Conservation (phyloP, 345 rosid species). For the Camelina neglecta region DNA sequence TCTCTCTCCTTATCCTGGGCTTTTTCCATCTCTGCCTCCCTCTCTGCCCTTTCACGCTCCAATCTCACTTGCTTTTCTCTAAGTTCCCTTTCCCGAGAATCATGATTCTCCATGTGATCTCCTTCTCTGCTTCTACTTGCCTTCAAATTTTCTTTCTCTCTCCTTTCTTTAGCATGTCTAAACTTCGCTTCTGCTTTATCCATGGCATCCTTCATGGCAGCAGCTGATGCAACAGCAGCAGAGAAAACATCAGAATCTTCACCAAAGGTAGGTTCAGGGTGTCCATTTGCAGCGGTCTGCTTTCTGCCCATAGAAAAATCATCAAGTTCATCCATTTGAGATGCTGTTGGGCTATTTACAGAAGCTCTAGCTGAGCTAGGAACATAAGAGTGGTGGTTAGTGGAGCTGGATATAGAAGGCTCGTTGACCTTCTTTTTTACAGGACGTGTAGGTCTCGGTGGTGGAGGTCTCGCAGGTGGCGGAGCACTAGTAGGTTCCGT, state of each 20-base stretch:
- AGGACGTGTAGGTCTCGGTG: constrained; percentile 82
- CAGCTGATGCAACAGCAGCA: constrained; percentile 88
- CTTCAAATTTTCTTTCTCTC: constrained; percentile 79
- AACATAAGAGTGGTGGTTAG: constrained; percentile 51
- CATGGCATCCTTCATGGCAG: constrained; percentile 98
- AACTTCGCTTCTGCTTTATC: constrained; percentile 97
- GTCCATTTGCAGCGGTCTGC: constrained; percentile 52
- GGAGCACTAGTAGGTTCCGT: constrained; percentile 84
- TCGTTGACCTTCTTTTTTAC: constrained; percentile 59
- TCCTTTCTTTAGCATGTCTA: constrained; percentile 79
- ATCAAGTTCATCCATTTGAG: constrained; percentile 76
- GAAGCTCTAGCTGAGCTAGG: constrained; percentile 51
- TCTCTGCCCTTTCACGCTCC: constrained; percentile 64
- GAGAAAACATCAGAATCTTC: constrained; percentile 67
- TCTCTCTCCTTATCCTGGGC: constrained; percentile 58
- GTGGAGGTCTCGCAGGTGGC: constrained; percentile 97
- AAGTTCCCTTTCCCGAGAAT: constrained; percentile 63
- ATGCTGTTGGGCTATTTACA: constrained; percentile 49
- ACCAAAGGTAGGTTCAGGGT: constrained; percentile 51
- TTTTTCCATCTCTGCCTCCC: constrained; percentile 59
- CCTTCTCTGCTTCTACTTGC: constrained; percentile 71
- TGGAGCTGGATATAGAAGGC: constrained; percentile 49
- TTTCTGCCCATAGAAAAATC: constrained; percentile 64
- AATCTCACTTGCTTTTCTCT: constrained; percentile 63
- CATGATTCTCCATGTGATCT: constrained; percentile 59